Evolutionary conservation across 177 flowering plant species (phyloP), one percentile per base, ranked within the genome.

Genomic region (Vitis hybrid): DNA sequence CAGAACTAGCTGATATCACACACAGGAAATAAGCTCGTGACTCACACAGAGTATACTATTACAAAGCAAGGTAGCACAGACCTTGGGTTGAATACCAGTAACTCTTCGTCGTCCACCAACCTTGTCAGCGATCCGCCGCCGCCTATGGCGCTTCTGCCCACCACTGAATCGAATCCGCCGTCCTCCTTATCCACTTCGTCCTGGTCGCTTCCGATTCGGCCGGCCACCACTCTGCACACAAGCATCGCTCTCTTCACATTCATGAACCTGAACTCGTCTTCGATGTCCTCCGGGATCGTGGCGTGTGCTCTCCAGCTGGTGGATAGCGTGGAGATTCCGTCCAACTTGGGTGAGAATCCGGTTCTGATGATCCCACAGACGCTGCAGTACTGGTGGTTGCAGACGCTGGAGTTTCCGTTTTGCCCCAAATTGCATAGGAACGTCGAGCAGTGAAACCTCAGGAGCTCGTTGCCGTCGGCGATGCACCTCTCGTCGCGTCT

Each of bases 1-100:
- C 29, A 34, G 45, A 34, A 34, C 45, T 34, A 5, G 45, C 5
- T 34, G 45, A 7, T 1, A 34, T 34, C 45, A 34, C 1, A 34
- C 5, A 34, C 5, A 7, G 45, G 8, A 34, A 34, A 34, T 34
- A 34, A 34, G 45, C 45, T 34, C 45, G 8, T 34, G 16, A 55
- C 65, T 80, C 72, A 82, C 65, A 82, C 82, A 29, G 84, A 84
- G 65, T 94, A 94, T 34, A 88, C 82, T 59, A 94, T 86, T 31
- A 87, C 93, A 80, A 94, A 93, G 78, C 97, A 94, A 74, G 98
- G 97, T 59, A 94, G 94, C 75, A 94, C 88, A 59, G 97, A 97
- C 80, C 93, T 88, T 0, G 97, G 97, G 80, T 88, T 90, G 61
- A 88, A 92, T 29, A 94, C 97, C 76, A 85, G 19, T 5, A 94